phyloP scores from a whole-genome alignment of 2,329 filamentous ascomycete species.

The Pseudocercospora pini-densiflorae region DNA sequence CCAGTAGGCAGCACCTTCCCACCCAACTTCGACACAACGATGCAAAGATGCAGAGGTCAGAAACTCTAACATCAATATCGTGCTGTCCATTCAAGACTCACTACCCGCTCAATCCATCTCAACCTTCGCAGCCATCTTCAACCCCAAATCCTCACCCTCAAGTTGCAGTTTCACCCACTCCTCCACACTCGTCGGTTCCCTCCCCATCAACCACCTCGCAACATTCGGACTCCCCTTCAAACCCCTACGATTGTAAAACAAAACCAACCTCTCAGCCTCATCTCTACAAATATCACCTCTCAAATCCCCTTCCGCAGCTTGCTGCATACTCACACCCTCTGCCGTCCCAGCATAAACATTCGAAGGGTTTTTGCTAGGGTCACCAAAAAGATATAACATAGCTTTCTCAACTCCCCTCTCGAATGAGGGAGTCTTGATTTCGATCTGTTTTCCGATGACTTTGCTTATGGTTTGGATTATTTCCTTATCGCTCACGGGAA shows the following conservation, averaged over 20 bases:
- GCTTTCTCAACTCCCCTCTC: conserved; percentile 28
- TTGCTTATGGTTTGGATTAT: conserved; percentile 27
- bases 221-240: conserved; percentile 25
- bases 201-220: conserved; percentile 25
- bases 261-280: conserved; percentile 23
- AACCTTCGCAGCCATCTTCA: conserved; percentile 1
- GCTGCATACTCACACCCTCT: conserved; percentile 1
- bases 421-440: conserved; percentile 25
- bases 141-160: conserved; percentile 10
- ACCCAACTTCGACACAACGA: too few species aligned
- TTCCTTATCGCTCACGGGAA: conserved; percentile 26
- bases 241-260: conserved; percentile 27
- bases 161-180: conserved; percentile 23
- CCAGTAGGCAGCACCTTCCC: too few species aligned
- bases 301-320: conserved; percentile 18
- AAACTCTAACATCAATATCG: too few species aligned
- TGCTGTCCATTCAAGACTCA: too few species aligned
- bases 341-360: background rate
- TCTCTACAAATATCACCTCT: conserved; percentile 21
- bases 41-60: too few species aligned
- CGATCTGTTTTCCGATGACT: conserved; percentile 34
- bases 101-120: too few species aligned
- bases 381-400: conserved; percentile 16
- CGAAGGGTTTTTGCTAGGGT: background rate
- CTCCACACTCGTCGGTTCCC: conserved; percentile 18